Percentiles rank a stretch among this genome's conserved stretches.
Evolutionary conservation across 1,139 yeast genomes (phyloP).

Genomic region (Williopsis jadinii): DNA sequence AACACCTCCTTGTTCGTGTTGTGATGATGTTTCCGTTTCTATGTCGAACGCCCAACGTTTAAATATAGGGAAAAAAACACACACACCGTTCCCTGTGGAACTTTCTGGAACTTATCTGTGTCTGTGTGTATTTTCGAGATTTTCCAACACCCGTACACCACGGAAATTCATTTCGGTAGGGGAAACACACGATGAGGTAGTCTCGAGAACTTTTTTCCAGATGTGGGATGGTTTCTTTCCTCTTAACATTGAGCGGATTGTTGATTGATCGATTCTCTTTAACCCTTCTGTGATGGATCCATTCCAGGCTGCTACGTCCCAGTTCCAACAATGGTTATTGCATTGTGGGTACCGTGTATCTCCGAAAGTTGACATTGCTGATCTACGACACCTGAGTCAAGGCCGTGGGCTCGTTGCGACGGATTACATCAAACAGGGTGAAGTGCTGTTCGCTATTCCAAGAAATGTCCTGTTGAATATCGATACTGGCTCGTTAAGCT

Average conservation of each 20-base stretch:
- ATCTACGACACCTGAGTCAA: conserved; percentile 49
- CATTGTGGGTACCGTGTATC: conserved; percentile 41
- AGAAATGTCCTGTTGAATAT: conserved; percentile 49
- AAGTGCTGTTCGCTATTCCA: conserved; percentile 65
- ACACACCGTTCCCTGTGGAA: neutral
- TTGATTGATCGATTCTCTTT: no score
- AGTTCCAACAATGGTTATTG: conserved; percentile 41
- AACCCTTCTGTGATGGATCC: no score
- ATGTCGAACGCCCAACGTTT: no score
- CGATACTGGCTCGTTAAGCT: conserved; percentile 43
- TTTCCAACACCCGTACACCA: conserved; percentile 1
- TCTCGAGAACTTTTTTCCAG: no score
- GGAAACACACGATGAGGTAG: no score
- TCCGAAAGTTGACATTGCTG: conserved; percentile 50
- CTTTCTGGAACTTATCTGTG: neutral
- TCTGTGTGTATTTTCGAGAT: no score
- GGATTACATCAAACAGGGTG: conserved; percentile 51
- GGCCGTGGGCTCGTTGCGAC: conserved; percentile 77
- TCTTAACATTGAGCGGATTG: no score
- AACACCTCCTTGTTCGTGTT: neutral
- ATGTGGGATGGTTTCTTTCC: no score
- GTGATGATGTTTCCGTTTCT: no score
- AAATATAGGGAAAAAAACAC: neutral
- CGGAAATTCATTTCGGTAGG: no score
- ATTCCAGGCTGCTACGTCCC: conserved; percentile 4